Base-by-base conservation (phyloP, 2,329 filamentous ascomycete genomes). In the Microdochium trichocladiopsis region DNA sequence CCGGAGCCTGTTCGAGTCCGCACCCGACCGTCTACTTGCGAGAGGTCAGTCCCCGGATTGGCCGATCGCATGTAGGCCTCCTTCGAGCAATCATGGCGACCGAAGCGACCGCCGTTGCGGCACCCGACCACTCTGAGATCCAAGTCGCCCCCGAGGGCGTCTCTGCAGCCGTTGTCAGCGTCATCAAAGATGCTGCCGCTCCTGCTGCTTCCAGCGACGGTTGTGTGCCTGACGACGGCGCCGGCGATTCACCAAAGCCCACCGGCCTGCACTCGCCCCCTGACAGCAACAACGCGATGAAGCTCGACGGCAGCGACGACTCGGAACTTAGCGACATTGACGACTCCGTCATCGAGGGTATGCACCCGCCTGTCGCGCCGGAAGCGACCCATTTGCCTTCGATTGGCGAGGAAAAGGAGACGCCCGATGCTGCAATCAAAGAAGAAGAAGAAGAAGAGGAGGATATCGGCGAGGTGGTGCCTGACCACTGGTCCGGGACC, bases 401-500 rank as follows among this genome's bases (percentile, higher is more conserved):
- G 52, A 53, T 28, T 22, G 51, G 57, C 18, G 50, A 57, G 16
- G 56, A 51, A 21, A 53, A 57, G 25, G 56, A 53, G 25, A 51
- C 57, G 22, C 54, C 36, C 6, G 21, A 12, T 23, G 41, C 22
- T 23, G 6, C 41, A 5, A 45, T 45, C 11, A 51, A 62, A 23
- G 57, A 65, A 24, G 60, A 66, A 47, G 58, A 78, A 52, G 79
- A 82, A 48, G 60, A 66, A 45, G 58, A 78, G 52, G 79, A 82
- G 48, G 86, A 90, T 60, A 85, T 88, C 60, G 88, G 87, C 59
- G 88, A 94, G 51, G 80, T 95, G 51, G 75, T 85, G 48, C 93
- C 93, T 1, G 90, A 92, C 65, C 86, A 96, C 69, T 96, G 90
- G 75, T 95, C 90, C 64, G 92, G 91, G 56, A 88, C 84, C 56